Percentiles rank a stretch among this genome's conserved stretches.
These are phyloP conservation scores for Mycena metata DNA, from an alignment of 768 basidiomycete species.

Conservation along the genomic window DNA sequence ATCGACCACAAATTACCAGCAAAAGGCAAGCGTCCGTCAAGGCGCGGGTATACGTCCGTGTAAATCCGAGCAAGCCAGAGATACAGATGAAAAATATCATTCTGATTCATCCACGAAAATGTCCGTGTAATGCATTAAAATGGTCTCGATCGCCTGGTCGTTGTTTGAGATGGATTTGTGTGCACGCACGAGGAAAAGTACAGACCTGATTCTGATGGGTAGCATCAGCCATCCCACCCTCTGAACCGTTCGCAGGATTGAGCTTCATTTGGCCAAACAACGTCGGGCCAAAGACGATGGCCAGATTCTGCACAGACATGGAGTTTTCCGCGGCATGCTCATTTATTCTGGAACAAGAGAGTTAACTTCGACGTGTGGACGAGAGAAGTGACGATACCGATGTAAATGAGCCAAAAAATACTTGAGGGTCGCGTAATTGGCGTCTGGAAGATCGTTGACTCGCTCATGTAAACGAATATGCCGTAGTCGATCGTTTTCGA, in stretches of 20 bases:
- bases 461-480: slow-evolving; percentile 97
- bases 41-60: slow-evolving; percentile 29
- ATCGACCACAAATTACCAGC: slow-evolving; percentile 23
- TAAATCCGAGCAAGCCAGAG: slow-evolving; percentile 12
- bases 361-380: slow-evolving; percentile 1
- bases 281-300: slow-evolving; percentile 99
- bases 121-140: slow-evolving; percentile 93
- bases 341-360: slow-evolving; percentile 68
- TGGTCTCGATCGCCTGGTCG: slow-evolving; percentile 91
- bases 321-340: slow-evolving; percentile 84
- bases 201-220: slow-evolving; percentile 79
- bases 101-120: slow-evolving; percentile 95
- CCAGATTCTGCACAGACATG: slow-evolving; percentile 93
- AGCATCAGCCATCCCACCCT: slow-evolving; percentile 76
- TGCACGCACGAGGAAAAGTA: neutral
- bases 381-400: slow-evolving; percentile 61
- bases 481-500: slow-evolving; percentile 93
- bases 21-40: slow-evolving; percentile 28
- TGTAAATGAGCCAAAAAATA: slow-evolving; percentile 95
- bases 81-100: slow-evolving; percentile 39
- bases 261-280: slow-evolving; percentile 78
- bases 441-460: slow-evolving; percentile 97
- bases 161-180: neutral
- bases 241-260: slow-evolving; percentile 59
- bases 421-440: slow-evolving; percentile 98